Percentiles rank a stretch among this genome's conserved stretches.
These are phyloP conservation scores for Lachancea sp. DNA, from an alignment of 805 yeast species.

Conservation along the genomic window DNA sequence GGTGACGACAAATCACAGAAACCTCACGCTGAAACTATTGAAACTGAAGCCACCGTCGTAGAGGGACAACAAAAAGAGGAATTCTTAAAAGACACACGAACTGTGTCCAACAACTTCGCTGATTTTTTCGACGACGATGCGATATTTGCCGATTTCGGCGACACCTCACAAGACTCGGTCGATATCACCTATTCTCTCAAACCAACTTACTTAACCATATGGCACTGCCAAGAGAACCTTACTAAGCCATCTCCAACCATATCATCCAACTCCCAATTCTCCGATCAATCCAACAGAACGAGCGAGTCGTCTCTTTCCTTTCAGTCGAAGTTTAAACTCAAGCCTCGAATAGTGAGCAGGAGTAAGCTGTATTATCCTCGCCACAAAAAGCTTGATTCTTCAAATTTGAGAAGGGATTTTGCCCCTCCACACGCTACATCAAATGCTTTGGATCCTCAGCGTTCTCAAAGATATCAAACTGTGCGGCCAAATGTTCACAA, in stretches of 20 bases:
- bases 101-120: constrained; percentile 4
- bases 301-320: constrained; percentile 13
- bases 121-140: constrained; percentile 21
- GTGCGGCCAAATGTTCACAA: constrained; percentile 5
- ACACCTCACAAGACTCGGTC: constrained; percentile 22
- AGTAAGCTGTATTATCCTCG: constrained; percentile 10
- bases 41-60: neutral
- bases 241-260: constrained; percentile 21
- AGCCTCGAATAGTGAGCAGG: constrained; percentile 24
- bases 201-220: constrained; percentile 26
- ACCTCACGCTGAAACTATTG: neutral
- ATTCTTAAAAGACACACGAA: neutral
- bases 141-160: constrained; percentile 21
- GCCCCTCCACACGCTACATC: neutral
- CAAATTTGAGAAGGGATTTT: neutral
- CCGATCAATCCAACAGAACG: constrained; percentile 16
- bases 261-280: constrained; percentile 24
- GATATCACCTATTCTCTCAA: constrained; percentile 15
- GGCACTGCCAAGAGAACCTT: constrained; percentile 29
- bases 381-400: neutral
- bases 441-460: constrained; percentile 20
- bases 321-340: constrained; percentile 21
- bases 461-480: constrained; percentile 15
- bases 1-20: neutral
- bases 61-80: neutral